phyloP scores from a whole-genome alignment of 2,329 filamentous ascomycete genomes.

The Chalara sp. region DNA sequence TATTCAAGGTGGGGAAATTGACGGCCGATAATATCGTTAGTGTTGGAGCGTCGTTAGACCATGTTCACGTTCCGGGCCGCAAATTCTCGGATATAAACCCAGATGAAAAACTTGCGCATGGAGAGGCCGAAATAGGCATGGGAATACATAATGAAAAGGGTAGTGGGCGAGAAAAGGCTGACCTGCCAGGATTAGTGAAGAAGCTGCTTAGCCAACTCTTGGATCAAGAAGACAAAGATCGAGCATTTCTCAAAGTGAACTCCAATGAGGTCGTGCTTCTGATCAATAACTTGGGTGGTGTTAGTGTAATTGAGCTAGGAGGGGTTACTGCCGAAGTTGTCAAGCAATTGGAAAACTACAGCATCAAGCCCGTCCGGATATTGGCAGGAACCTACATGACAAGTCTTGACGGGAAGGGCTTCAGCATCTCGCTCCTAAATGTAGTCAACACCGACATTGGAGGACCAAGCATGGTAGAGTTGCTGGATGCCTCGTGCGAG shows the following conservation, averaged over 20 bases:
- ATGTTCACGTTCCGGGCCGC: constrained; percentile 89
- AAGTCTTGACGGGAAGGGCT: constrained; percentile 64
- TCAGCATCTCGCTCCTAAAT: constrained; percentile 62
- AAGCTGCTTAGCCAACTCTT: constrained; percentile 61
- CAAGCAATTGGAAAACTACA: constrained; percentile 51
- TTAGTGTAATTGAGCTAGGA: constrained; percentile 59
- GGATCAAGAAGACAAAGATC: constrained; percentile 54
- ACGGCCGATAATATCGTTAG: constrained; percentile 72
- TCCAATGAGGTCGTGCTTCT: constrained; percentile 57
- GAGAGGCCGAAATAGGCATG: constrained; percentile 62
- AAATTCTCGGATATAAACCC: constrained; percentile 43
- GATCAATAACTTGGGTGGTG: constrained; percentile 64
- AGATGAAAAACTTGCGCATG: constrained; percentile 47
- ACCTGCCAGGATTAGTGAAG: constrained; percentile 42
- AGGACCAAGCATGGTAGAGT: constrained; percentile 48
- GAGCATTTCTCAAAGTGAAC: constrained; percentile 52
- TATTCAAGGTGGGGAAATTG: constrained; percentile 64
- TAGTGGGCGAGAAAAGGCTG: constrained; percentile 42
- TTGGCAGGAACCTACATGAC: constrained; percentile 66
- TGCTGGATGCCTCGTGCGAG: constrained; percentile 62
- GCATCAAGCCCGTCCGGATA: constrained; percentile 54
- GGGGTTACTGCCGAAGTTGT: constrained; percentile 63
- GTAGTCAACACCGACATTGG: constrained; percentile 44
- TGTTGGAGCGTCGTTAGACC: constrained; percentile 77
- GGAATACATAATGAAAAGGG: constrained; percentile 64